Base-by-base conservation (phyloP, 2,329 filamentous ascomycete species). In the Epichloe baconii region DNA sequence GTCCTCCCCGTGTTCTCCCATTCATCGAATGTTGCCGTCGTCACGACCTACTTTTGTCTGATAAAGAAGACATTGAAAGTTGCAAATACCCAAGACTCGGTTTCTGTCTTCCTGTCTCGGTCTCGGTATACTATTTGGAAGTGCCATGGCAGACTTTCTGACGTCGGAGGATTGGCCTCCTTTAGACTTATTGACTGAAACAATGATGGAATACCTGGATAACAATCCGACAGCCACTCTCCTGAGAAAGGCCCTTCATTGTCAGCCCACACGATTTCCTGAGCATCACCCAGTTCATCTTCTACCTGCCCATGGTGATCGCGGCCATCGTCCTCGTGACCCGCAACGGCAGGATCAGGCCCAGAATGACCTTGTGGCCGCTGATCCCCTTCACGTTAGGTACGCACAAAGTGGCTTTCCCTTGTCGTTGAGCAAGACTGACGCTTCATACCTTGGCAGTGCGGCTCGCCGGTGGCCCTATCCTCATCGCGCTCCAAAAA, bases 291-390 rank as follows among this genome's bases (percentile, higher is more conserved):
- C 61, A 62, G 48, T 54, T 55, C 46, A 52, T 61, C 49, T 61
- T 61, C 44, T 62, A 63, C 51, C 52, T 55, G 2, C 61, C 61
- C 40, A 53, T 61, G 38, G 53, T 62, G 21, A 57, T 59, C 12
- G 23, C 56, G 34, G 56, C 56, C 34, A 55, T 61, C 31, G 59
- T 48, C 10, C 53, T 63, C 31, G 53, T 61, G 35, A 19, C 47
- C n/a, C 58, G 61, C 47, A 62, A 62, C 44, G 61, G 58, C 53
- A 56, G 48, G n/a, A 56, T 58, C 26, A 59, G 58, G 5, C 61
- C 61, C 7, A 57, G 57, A 5, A 54, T 61, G 55, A 59, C 61
- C 2, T 63, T 61, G 61, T 62, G 57, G 54, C 58, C 58, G 6
- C 42, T 60, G 14, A 57, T 62, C 14, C 52, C 56, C 2, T 62